phyloP scores from a whole-genome alignment of 2,329 filamentous ascomycete species.

The Trichophyton simii region DNA sequence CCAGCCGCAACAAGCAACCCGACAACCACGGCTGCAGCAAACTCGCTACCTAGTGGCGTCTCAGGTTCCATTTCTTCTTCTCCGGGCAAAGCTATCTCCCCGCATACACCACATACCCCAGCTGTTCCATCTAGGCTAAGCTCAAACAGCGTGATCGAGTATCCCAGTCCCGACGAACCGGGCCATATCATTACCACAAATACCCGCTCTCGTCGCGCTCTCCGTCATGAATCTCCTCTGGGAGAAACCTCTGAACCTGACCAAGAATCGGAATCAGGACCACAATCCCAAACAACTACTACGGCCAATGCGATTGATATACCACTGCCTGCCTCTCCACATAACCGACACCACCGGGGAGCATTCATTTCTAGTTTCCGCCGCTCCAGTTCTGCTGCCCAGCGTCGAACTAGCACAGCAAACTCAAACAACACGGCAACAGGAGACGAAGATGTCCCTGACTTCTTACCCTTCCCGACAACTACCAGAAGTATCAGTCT shows the following conservation, averaged over 20 bases:
- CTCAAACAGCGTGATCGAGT: conserved; percentile 73
- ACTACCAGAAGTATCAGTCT: conserved; percentile 35
- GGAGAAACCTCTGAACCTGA: conserved; percentile 25
- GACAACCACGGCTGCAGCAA: not conserved
- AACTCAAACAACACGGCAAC: not conserved
- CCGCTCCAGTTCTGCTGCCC: conserved; percentile 35
- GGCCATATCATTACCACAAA: conserved; percentile 14
- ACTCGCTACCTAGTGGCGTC: not conserved
- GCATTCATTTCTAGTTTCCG: conserved; percentile 30
- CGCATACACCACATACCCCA: conserved; percentile 82
- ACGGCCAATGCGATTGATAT: conserved; percentile 37
- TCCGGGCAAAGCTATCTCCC: conserved; percentile 78
- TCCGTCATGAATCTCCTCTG: conserved; percentile 21
- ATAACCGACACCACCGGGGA: conserved; percentile 7
- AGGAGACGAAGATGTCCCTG: conserved; percentile 30
- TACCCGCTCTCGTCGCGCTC: conserved; percentile 14
- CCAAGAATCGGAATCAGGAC: conserved; percentile 14
- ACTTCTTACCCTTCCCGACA: conserved; percentile 31
- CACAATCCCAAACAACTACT: conserved; percentile 21
- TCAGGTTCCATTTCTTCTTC: conserved; percentile 66
- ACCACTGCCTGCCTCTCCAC: conserved; percentile 31
- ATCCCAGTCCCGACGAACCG: conserved; percentile 34
- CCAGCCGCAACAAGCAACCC: conserved; percentile 53
- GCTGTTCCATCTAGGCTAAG: conserved; percentile 88
- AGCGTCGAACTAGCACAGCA: conserved; percentile 22